Evolutionary conservation across 176 grass and related monocot species (phyloP).

Genomic region (Panicum miliaceum): DNA sequence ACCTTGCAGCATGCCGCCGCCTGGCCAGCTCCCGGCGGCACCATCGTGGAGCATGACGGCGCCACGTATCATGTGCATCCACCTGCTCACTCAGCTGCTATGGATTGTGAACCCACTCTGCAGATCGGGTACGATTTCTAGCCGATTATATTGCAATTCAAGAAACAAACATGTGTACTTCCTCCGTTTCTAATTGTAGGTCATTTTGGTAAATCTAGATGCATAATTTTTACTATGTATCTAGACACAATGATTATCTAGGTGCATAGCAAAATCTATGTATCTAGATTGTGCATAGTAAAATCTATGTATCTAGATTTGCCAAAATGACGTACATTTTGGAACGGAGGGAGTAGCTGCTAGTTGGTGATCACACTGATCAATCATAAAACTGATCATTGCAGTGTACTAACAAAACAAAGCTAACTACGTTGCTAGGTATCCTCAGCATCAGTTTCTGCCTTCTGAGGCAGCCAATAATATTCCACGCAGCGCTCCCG

Average conservation of each 20-base stretch:
- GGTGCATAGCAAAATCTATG: no score
- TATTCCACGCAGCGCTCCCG: constrained; percentile 50
- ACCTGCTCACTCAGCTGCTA: constrained; percentile 50
- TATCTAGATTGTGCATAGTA: no score
- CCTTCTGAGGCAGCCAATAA: constrained; percentile 46
- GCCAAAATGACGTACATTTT: no score
- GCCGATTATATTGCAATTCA: not conserved
- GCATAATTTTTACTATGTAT: no score
- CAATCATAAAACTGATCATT: not conserved
- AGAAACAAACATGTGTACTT: not conserved
- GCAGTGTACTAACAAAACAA: not conserved
- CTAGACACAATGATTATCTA: no score
- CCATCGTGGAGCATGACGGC: constrained; percentile 44
- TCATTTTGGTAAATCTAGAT: no score
- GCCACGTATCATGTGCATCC: constrained; percentile 63
- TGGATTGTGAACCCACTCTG: constrained; percentile 83
- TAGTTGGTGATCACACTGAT: not conserved
- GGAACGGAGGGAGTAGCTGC: no score
- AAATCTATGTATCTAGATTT: no score
- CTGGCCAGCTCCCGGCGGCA: constrained; percentile 58
- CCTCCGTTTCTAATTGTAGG: no score
- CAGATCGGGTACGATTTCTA: constrained; percentile 73
- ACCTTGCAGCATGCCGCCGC: constrained; percentile 57
- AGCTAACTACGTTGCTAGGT: constrained; percentile 51
- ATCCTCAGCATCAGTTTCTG: constrained; percentile 70